A percentile compares a stretch with the other conserved stretches of the same genome.
phyloP scores from a whole-genome alignment of 2,329 filamentous ascomycete genomes.

The Blumeria graminis region DNA sequence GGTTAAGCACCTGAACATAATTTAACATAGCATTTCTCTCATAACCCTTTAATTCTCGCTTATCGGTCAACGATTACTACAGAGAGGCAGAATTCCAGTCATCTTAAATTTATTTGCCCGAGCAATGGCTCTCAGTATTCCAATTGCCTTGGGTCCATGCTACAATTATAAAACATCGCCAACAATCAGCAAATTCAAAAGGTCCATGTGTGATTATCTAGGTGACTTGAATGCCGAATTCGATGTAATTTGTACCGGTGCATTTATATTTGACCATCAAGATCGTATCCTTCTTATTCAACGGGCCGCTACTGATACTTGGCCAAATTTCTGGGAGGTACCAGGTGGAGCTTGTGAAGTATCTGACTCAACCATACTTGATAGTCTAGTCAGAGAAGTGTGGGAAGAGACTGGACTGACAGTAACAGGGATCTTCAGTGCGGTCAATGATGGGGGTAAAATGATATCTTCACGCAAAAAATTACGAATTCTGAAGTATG shows the following conservation, averaged over 20 bases:
- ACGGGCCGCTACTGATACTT: conserved; percentile 3
- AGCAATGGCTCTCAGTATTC: no score
- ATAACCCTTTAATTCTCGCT: no score
- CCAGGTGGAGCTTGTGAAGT: conserved; percentile 25
- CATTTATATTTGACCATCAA: not conserved
- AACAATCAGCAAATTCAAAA: no score
- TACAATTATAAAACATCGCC: no score
- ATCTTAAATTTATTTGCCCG: no score
- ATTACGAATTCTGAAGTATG: conserved; percentile 3
- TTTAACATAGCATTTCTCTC: no score
- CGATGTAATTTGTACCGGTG: not conserved
- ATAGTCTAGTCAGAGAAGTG: conserved; percentile 23
- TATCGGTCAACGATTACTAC: no score
- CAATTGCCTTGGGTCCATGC: no score
- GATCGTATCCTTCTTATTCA: conserved; percentile 3
- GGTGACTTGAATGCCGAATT: not conserved
- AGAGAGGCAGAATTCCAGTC: no score
- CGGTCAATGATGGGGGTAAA: conserved; percentile 1
- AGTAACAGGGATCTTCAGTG: not conserved
- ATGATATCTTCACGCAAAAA: not conserved
- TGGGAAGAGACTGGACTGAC: conserved; percentile 22
- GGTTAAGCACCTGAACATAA: no score
- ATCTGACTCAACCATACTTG: conserved; percentile 19
- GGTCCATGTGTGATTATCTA: no score
- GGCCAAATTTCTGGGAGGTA: conserved; percentile 22